Evolutionary conservation across 208 protist species (phyloP), one percentile per base, ranked within the genome.

Genomic region (Trypanosoma melophagium): DNA sequence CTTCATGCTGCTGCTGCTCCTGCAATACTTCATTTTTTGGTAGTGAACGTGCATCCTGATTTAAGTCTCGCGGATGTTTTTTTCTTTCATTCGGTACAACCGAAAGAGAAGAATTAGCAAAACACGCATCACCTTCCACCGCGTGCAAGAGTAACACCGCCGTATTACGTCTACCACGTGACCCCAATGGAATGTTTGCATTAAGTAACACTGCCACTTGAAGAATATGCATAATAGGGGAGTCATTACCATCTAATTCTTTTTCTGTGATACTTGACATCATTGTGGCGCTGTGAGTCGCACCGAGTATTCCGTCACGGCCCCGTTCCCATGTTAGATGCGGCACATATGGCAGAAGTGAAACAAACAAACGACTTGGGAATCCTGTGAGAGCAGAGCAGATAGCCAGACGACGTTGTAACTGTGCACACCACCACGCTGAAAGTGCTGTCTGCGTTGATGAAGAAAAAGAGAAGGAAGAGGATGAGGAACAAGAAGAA

Each of bases 301-400:
- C 81, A 53, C 87, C 87, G 21, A 89, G 61, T 16, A 88, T 25
- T 19, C 87, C 87, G 51, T 93, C 87, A 17, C 78, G 63, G 9
- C 69, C 71, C 12, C 76, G 68, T 17, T 75, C 42, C 83, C 84
- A 93, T 19, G 64, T 70, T 51, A 93, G 61, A 14, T 52, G 31
- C 10, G 87, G 80, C 3, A 89, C 66, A 47, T 79, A 81, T 0
- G 84, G 84, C 2, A 71, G 42, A 9, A 90, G 76, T 21, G 71
- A 77, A 17, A 89, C 78, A 24, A 3, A 40, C 17, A 76, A 38
- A 49, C 28, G 47, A 35, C 16, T 58, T 35, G 70, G 70, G 21
- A 74, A 21, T 2, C 60, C 65, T 21, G 38, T 65, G 9, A 87
- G 60, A 31, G 84, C 77, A 0, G 81, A 57, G 13, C 60, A 77